Conservation (phyloP, 352 stramenopile genomes). For the Bremia lactucae region DNA sequence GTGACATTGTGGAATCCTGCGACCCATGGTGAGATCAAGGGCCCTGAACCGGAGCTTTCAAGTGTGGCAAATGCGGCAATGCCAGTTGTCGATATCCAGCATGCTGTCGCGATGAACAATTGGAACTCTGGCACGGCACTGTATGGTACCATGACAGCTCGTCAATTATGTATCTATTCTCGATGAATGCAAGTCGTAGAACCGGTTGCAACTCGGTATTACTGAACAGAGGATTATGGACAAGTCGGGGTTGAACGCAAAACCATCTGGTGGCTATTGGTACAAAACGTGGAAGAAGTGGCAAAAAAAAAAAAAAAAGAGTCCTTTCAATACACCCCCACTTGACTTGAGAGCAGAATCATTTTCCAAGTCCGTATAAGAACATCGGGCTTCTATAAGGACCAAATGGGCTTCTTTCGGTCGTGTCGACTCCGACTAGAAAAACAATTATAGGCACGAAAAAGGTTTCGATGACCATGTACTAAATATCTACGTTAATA, state of each 20-base stretch:
- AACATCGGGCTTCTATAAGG: too few species aligned
- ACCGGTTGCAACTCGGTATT: neutral
- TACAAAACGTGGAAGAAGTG: too few species aligned
- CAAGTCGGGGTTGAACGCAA: too few species aligned
- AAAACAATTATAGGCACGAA: neutral
- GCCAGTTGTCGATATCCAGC: slow-evolving; percentile 27
- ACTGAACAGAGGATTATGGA: neutral
- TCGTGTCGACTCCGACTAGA: too few species aligned
- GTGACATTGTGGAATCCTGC: slow-evolving; percentile 19
- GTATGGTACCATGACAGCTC: slow-evolving; percentile 23
- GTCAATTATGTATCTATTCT: slow-evolving; percentile 21
- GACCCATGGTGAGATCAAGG: slow-evolving; percentile 9
- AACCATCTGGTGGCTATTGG: too few species aligned
- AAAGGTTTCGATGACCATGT: too few species aligned
- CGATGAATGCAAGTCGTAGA: neutral
- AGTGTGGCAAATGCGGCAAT: slow-evolving; percentile 5
- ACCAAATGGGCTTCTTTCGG: too few species aligned
- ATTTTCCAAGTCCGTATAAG: too few species aligned
- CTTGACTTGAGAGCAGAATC: too few species aligned
- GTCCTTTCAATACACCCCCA: too few species aligned
- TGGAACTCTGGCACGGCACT: slow-evolving; percentile 24
- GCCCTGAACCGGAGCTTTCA: neutral
- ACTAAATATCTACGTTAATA: too few species aligned
- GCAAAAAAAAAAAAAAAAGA: too few species aligned
- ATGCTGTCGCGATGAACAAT: slow-evolving; percentile 14